Percentiles rank a stretch among this genome's conserved stretches.
These are phyloP conservation scores for Lachancea thermotolerans DNA, from an alignment of 805 yeast species.

Conservation along the genomic window DNA sequence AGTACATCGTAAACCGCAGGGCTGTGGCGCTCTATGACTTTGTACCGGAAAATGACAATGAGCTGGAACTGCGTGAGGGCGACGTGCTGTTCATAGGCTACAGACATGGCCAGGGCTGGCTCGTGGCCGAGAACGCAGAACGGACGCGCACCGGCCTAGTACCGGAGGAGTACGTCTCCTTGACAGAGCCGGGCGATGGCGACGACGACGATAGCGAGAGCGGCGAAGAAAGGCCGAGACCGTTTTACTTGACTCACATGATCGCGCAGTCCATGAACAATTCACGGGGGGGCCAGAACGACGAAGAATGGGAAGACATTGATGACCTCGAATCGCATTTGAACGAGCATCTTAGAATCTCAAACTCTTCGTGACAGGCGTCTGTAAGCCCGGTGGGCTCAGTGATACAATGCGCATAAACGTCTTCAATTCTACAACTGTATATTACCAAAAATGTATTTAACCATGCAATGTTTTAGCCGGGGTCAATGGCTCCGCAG, in stretches of 20 bases:
- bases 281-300: slow-evolving; percentile 21
- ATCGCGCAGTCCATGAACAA: slow-evolving; percentile 27
- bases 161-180: slow-evolving; percentile 88
- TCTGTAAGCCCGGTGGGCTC: background rate
- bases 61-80: slow-evolving; percentile 68
- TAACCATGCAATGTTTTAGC: background rate
- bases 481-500: too few relatives aligned
- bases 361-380: slow-evolving; percentile 12
- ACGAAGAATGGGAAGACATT: slow-evolving; percentile 33
- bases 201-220: slow-evolving; percentile 9
- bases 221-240: slow-evolving; percentile 34
- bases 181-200: slow-evolving; percentile 22
- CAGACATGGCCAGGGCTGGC: slow-evolving; percentile 98
- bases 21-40: slow-evolving; percentile 90
- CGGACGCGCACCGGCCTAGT: slow-evolving; percentile 66
- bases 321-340: slow-evolving; percentile 35
- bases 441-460: slow-evolving; percentile 2
- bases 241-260: slow-evolving; percentile 38
- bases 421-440: slow-evolving; percentile 5
- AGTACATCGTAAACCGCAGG: slow-evolving; percentile 39
- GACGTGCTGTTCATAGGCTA: slow-evolving; percentile 81
- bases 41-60: slow-evolving; percentile 90
- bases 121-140: slow-evolving; percentile 65
- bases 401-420: slow-evolving; percentile 3
- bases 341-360: slow-evolving; percentile 22